Conservation (phyloP, 2,329 filamentous ascomycete species). For the Alternaria metachromatica region DNA sequence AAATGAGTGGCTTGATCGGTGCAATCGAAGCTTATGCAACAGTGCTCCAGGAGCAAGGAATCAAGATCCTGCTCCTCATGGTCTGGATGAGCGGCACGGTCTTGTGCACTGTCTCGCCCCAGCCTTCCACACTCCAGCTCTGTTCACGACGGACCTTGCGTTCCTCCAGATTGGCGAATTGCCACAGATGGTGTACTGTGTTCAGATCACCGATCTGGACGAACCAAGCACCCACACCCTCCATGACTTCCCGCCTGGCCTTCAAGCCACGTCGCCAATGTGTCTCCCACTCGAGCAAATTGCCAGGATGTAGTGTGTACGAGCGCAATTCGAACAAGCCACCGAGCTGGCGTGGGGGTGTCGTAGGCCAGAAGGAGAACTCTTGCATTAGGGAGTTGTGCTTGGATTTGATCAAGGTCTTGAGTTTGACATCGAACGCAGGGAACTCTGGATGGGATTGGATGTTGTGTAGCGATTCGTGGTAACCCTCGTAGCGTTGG, state of each 20-base stretch:
- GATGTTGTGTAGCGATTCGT: slow-evolving; percentile 87
- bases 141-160: slow-evolving; percentile 87
- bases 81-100: slow-evolving; percentile 95
- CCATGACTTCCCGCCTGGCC: slow-evolving; percentile 95
- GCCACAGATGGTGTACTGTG: slow-evolving; percentile 97
- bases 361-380: slow-evolving; percentile 99
- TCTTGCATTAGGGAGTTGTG: slow-evolving; percentile 96
- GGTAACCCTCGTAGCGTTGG: slow-evolving; percentile 94
- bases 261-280: slow-evolving; percentile 94
- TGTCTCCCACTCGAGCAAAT: slow-evolving; percentile 97
- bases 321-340: slow-evolving; percentile 95
- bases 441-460: slow-evolving; percentile 81
- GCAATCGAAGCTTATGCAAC: slow-evolving; percentile 65
- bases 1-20: not conserved
- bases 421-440: slow-evolving; percentile 84
- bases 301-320: slow-evolving; percentile 94
- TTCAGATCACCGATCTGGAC: slow-evolving; percentile 98
- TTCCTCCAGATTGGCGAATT: slow-evolving; percentile 96
- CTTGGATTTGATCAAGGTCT: slow-evolving; percentile 83
- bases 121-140: slow-evolving; percentile 94
- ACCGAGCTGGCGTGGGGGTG: slow-evolving; percentile 84
- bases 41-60: slow-evolving; percentile 96
- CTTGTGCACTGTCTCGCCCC: slow-evolving; percentile 97
- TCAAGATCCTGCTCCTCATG: slow-evolving; percentile 93
- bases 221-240: slow-evolving; percentile 97